phyloP scores from a whole-genome alignment of 495 filamentous ascomycete genomes.

The Xylaria curta region DNA sequence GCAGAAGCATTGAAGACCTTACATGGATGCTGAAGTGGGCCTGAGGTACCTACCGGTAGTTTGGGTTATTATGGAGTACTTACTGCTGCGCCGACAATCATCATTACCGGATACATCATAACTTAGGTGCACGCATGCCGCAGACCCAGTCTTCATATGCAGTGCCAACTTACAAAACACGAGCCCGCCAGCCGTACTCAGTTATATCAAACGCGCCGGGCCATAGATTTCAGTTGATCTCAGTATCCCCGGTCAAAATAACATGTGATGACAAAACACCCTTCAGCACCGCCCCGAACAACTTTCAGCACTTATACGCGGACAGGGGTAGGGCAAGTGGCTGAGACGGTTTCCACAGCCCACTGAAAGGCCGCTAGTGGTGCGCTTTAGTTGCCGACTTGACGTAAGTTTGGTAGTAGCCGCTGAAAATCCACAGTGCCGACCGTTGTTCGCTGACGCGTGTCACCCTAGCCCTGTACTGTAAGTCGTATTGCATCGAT shows the following conservation, averaged over 20 bases:
- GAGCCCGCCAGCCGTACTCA: neutral
- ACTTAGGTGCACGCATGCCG: conserved; percentile 2
- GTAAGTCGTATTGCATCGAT: neutral
- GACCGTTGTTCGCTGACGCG: conserved; percentile 16
- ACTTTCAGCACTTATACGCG: neutral
- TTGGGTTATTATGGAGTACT: neutral
- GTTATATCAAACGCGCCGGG: neutral
- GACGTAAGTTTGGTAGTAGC: conserved; percentile 18
- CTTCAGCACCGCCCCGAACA: neutral
- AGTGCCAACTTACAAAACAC: neutral
- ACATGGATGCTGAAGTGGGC: neutral
- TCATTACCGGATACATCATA: conserved; percentile 6
- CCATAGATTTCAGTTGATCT: neutral
- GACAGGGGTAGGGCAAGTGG: neutral
- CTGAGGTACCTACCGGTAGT: neutral
- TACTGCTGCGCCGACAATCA: conserved; percentile 14
- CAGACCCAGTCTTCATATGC: neutral
- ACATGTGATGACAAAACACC: neutral
- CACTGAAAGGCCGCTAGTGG: neutral
- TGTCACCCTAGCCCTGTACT: neutral
- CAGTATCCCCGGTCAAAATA: neutral
- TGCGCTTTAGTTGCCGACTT: neutral
- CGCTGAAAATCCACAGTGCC: neutral
- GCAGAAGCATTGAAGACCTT: conserved; percentile 4
- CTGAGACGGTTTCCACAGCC: neutral